Percentiles rank a stretch among this genome's conserved stretches.
Conservation (phyloP, 179 eudicot genomes). For the Silene coronaria region DNA sequence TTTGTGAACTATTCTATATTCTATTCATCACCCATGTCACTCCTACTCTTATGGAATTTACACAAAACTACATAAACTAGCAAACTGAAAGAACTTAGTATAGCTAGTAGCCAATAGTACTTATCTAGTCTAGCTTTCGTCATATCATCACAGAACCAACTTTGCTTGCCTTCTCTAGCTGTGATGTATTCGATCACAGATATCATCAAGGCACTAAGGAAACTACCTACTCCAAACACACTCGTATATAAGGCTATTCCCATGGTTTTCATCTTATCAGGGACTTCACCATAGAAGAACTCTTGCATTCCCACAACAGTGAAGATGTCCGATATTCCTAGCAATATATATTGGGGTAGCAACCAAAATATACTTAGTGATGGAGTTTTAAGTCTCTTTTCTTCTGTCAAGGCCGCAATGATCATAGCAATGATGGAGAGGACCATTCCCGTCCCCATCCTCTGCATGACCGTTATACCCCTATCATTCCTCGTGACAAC, state of each 20-base stretch:
- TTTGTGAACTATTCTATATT: conserved; percentile 19
- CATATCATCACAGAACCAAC: conserved; percentile 93
- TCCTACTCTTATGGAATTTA: conserved; percentile 45
- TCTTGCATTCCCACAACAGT: conserved; percentile 98
- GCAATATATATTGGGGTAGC: conserved; percentile 74
- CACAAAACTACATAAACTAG: conserved; percentile 47
- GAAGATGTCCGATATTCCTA: conserved; percentile 88
- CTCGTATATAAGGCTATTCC: conserved; percentile 85
- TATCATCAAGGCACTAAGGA: conserved; percentile 65
- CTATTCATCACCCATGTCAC: conserved; percentile 22
- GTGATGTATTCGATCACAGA: conserved; percentile 51
- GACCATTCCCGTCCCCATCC: conserved; percentile 90
- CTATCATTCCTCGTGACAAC: conserved; percentile 48
- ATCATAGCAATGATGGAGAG: conserved; percentile 79
- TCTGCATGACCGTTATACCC: conserved; percentile 69
- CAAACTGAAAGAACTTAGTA: conserved; percentile 51
- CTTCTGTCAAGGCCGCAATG: conserved; percentile 69
- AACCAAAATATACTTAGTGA: conserved; percentile 56
- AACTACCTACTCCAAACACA: conserved; percentile 91
- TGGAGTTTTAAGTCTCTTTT: conserved; percentile 43
- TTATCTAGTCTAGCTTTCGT: conserved; percentile 69
- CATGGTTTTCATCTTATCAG: conserved; percentile 67
- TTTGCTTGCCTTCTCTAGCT: conserved; percentile 29
- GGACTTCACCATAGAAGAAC: conserved; percentile 86
- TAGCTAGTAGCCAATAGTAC: conserved; percentile 80